phyloP scores from a whole-genome alignment of 257 asterid genomes.

The Primulina huaijiensis region DNA sequence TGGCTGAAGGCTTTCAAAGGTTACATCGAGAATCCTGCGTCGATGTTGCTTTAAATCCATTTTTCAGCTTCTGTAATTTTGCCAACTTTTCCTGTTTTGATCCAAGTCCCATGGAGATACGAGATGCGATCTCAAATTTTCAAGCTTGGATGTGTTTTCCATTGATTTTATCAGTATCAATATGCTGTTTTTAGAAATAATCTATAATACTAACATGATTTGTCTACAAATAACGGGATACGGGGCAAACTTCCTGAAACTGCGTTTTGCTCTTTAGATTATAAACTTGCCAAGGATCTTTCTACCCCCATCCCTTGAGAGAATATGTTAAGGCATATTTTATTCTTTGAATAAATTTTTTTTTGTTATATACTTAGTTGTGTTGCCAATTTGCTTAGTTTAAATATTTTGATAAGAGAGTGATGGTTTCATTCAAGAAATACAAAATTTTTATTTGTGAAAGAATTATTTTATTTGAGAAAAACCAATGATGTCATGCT shows the following conservation, averaged over 20 bases:
- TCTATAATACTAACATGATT: constrained; percentile 22
- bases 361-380: too few species aligned
- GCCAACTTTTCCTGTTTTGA: constrained; percentile 23
- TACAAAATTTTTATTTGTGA: too few species aligned
- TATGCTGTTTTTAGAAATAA: constrained; percentile 20
- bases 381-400: too few species aligned
- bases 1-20: constrained; percentile 98
- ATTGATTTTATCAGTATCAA: constrained; percentile 26
- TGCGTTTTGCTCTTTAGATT: constrained; percentile 35
- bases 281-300: constrained; percentile 24
- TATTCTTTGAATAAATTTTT: constrained; percentile 9
- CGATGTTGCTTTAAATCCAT: constrained; percentile 68
- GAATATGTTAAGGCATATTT: not conserved
- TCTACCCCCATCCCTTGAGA: constrained; percentile 1
- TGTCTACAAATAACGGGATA: constrained; percentile 35
- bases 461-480: too few species aligned
- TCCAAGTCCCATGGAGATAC: constrained; percentile 12
- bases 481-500: too few species aligned
- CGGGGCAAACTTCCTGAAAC: constrained; percentile 19
- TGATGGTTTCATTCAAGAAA: too few species aligned
- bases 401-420: too few species aligned
- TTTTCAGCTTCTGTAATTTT: constrained; percentile 10
- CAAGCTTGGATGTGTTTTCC: constrained; percentile 17
- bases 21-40: constrained; percentile 88
- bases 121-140: constrained; percentile 21